Conservation (phyloP, 306 rosid species). For the Purshia tridentata region DNA sequence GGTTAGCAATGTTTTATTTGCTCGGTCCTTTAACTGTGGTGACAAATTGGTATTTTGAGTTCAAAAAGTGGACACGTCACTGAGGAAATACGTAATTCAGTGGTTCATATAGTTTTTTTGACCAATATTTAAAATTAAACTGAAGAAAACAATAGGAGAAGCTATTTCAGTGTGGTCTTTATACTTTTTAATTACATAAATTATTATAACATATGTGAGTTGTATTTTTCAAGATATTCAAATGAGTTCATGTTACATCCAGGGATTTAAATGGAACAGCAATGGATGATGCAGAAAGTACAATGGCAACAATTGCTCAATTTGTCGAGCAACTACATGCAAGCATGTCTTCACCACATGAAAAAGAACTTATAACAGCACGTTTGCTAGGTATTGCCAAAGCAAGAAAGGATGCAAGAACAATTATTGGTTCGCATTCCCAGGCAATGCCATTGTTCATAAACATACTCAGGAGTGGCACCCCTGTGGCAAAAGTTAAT, state of each 20-base stretch:
- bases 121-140: neutral
- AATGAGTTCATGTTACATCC: conserved; percentile 22
- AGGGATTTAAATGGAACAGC: conserved; percentile 57
- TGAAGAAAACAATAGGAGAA: neutral
- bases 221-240: conserved; percentile 2
- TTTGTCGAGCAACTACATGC: conserved; percentile 90
- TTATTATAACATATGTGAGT: neutral
- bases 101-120: neutral
- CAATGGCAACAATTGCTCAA: conserved; percentile 78
- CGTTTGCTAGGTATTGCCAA: conserved; percentile 63
- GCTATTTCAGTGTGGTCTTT: neutral
- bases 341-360: conserved; percentile 65
- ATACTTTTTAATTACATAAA: neutral
- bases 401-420: conserved; percentile 77
- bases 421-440: conserved; percentile 84
- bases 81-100: neutral
- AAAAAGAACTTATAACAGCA: conserved; percentile 77
- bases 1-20: conserved; percentile 40
- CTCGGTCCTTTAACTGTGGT: conserved; percentile 11
- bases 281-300: conserved; percentile 76
- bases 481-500: conserved; percentile 75
- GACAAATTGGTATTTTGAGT: neutral
- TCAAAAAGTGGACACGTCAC: neutral
- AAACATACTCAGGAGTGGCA: conserved; percentile 86
- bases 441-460: conserved; percentile 98